Percentiles rank a stretch among this genome's conserved stretches.
phyloP scores from a whole-genome alignment of 148 eudicot genomes.

The Rhododendron mucronatum region DNA sequence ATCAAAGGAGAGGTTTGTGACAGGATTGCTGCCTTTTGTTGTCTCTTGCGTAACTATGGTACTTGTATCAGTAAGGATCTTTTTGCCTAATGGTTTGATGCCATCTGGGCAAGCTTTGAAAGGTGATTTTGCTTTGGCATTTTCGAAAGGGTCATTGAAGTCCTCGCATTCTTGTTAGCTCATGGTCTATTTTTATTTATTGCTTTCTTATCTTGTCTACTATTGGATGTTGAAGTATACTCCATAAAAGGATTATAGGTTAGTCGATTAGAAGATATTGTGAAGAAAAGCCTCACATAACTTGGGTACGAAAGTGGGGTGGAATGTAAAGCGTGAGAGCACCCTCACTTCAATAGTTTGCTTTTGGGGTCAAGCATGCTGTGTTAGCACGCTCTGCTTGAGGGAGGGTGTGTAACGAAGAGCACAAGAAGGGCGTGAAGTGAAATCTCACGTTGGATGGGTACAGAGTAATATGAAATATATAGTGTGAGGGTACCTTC shows the following conservation, averaged over 20 bases:
- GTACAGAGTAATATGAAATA: not conserved
- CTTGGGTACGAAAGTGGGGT: not conserved
- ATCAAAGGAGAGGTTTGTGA: constrained; percentile 12
- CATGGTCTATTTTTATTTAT: not conserved
- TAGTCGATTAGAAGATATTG: not conserved
- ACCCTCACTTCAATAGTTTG: not conserved
- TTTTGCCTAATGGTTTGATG: constrained; percentile 72
- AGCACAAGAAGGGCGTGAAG: not conserved
- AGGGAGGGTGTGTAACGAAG: not conserved
- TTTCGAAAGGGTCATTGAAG: not conserved
- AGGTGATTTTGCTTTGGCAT: constrained; percentile 41
- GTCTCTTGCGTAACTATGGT: constrained; percentile 44
- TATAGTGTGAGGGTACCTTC: not conserved
- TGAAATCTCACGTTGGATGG: not conserved
- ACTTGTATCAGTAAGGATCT: constrained; percentile 55
- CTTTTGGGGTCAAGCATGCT: not conserved
- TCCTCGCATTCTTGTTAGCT: not conserved
- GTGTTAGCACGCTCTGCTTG: not conserved
- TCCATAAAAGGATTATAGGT: not conserved
- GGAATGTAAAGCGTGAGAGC: not conserved
- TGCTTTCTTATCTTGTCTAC: not conserved
- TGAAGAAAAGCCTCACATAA: not conserved
- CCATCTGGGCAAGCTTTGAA: constrained; percentile 66
- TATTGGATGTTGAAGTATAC: not conserved
- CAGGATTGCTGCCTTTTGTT: constrained; percentile 91